Conservation (phyloP, 495 filamentous ascomycete species). For the Penicillium malachiteum region DNA sequence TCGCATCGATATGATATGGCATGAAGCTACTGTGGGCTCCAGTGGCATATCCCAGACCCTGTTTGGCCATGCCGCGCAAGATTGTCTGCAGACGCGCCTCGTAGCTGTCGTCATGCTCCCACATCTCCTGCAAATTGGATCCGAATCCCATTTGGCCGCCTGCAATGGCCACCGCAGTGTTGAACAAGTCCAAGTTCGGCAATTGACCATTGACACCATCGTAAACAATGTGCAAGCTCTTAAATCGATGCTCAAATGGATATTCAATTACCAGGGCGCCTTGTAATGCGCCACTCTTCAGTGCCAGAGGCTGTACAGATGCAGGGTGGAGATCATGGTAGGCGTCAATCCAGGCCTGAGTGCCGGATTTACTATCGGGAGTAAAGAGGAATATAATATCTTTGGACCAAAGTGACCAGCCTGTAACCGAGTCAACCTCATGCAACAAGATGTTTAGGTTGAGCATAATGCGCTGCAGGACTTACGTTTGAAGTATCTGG, state of each 20-base stretch:
- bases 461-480: not conserved
- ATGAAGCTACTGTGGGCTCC: conserved; percentile 95
- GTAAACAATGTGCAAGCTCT: conserved; percentile 86
- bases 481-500: conserved; percentile 87
- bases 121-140: conserved; percentile 80
- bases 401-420: conserved; percentile 98
- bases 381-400: conserved; percentile 93
- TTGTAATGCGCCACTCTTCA: conserved; percentile 92
- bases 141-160: conserved; percentile 90
- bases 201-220: conserved; percentile 96
- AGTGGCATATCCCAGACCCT: conserved; percentile 84
- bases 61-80: conserved; percentile 88
- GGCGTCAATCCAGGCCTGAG: conserved; percentile 96
- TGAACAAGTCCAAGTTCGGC: conserved; percentile 93
- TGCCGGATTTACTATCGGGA: conserved; percentile 82
- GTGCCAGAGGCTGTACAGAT: conserved; percentile 70
- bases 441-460: not conserved
- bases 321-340: conserved; percentile 85
- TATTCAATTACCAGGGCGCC: conserved; percentile 94
- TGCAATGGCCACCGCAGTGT: conserved; percentile 85
- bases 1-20: conserved; percentile 95
- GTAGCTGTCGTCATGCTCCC: conserved; percentile 79
- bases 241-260: conserved; percentile 76
- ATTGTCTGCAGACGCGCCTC: conserved; percentile 81
- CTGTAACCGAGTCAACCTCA: conserved; percentile 28